Evolutionary conservation across 192 early-diverging fungal species (phyloP), one percentile per base, ranked within the genome.

Genomic region (Chytriomyces hyalinus): DNA sequence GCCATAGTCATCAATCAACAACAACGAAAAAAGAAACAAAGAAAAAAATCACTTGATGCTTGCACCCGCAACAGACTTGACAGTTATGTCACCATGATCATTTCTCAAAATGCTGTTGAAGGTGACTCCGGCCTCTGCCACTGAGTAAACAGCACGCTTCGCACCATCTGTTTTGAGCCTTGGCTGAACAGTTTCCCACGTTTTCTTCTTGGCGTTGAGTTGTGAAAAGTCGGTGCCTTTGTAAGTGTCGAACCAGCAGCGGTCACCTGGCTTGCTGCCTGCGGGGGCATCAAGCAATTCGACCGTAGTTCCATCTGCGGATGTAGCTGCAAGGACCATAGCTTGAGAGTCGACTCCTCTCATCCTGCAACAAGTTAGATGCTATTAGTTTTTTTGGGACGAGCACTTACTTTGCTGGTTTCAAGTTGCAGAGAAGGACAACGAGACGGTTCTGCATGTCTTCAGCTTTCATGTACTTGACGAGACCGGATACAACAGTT

Each of bases 111-210:
- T 67, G 28, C 22, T 28, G 65, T 69, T 65, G 24, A 61, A 24
- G 7, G 67, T 62, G 11, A 78, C 70, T 49, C 70, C 77, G 13
- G 57, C 67, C 26, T 70, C 79, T 6, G 47, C 47, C 3, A 76
- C 67, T 11, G 68, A 53, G 68, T 70, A 84, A n/a, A 61, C 70
- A 22, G 80, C 77, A 3, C 65, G 59, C 62, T 65, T 78, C 26
- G 49, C 48, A 17, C 48, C 79, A 65, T 78, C 77, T 10, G 83
- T 80, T 36, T 61, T 82, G 73, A 93, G 89, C 46, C 89, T 88
- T 36, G 96, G 95, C 88, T 97, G 96, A 61, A 99, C 93, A 36
- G 94, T 93, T 81, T 99, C 97, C 89, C 90, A 99, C 72, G 96
- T 73, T 87, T 98, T 98, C 86, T 92, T 93, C 88, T 98, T 98